Evolutionary conservation across 768 basidiomycete genomes (phyloP), one percentile per base, ranked within the genome.

Genomic region (Boletus eberwhitei): DNA sequence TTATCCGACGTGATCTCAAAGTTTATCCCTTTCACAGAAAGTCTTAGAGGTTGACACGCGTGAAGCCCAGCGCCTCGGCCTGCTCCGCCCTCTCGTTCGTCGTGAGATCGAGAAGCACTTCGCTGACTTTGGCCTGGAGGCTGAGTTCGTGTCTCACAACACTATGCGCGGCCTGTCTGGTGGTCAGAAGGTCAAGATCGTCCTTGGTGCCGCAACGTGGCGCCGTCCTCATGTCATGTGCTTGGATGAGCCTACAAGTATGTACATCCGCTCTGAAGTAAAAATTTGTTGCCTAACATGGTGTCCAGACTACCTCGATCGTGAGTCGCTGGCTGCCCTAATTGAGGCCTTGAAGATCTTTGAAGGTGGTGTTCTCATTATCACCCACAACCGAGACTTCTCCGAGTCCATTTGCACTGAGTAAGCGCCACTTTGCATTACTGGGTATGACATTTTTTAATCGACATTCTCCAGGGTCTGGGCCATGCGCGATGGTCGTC

Each of bases 91-190:
- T 62, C 90, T 99, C 58, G 97, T 99, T 70, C 93, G 97, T 77
- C 86, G 91, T 62, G 95, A 98, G 78, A 97, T 98, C 59, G 95
- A 98, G 85, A 95, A 95, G 80, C 95, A 98, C 83, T 96, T 98
- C 64, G 92, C 90, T 58, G 96, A 98, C 81, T 98, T 98, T 67
- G 94, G 97, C 78, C 91, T 99, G 66, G 97, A 99, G 78, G 80
- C 97, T 59, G 97, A 98, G 79, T 98, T 99, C 74, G 93, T 96
- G 61, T 92, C 92, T 24, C 97, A 99, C 83, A 99, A 98, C 85
- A 89, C 88, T 64, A 99, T 98, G 97, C 84, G 95, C 57, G 95
- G 95, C 84, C 86, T 97, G 43, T 96, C 94, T 60, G 95, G 95
- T 75, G 95, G 95, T 72, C 95, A 98, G 78, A 98, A 98, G 79